Conservation (phyloP, 805 yeast genomes). For the Barnettozyma salicaria region DNA sequence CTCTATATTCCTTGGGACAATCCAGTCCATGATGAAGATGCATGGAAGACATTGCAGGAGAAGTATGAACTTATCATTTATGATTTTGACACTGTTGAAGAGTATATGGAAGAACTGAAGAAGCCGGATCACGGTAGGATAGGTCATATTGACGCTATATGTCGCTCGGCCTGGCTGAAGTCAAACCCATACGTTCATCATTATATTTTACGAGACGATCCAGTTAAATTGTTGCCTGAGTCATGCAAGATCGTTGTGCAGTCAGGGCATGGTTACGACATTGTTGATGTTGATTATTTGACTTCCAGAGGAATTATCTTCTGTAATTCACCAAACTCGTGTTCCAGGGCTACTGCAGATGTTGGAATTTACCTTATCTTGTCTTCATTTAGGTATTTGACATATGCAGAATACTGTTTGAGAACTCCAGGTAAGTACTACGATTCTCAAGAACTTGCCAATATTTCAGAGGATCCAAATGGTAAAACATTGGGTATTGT, state of each 20-base stretch:
- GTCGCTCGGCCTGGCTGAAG: constrained; percentile 35
- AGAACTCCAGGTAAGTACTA: constrained; percentile 30
- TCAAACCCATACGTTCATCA: constrained; percentile 35
- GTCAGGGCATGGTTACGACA: constrained; percentile 37
- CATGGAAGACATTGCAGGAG: constrained; percentile 33
- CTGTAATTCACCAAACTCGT: constrained; percentile 35
- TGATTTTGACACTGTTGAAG: constrained; percentile 31
- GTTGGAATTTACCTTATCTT: constrained; percentile 31
- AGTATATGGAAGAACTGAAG: constrained; percentile 30
- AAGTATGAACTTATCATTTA: constrained; percentile 31
- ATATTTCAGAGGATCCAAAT: constrained; percentile 35
- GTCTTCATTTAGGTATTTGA: constrained; percentile 31
- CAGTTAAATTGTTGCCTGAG: constrained; percentile 29
- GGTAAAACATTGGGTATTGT: constrained; percentile 41
- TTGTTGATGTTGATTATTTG: constrained; percentile 33
- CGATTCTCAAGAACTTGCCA: constrained; percentile 28
- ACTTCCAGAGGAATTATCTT: constrained; percentile 30
- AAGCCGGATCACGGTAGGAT: constrained; percentile 32
- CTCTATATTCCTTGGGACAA: constrained; percentile 35
- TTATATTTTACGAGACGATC: constrained; percentile 31
- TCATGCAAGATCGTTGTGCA: constrained; percentile 32
- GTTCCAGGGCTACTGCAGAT: constrained; percentile 37
- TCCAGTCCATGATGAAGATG: constrained; percentile 32
- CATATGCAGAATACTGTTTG: constrained; percentile 34
- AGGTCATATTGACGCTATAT: constrained; percentile 32